Base-by-base conservation (phyloP, 176 grass and related monocot species). In the Lolium rigidum region DNA sequence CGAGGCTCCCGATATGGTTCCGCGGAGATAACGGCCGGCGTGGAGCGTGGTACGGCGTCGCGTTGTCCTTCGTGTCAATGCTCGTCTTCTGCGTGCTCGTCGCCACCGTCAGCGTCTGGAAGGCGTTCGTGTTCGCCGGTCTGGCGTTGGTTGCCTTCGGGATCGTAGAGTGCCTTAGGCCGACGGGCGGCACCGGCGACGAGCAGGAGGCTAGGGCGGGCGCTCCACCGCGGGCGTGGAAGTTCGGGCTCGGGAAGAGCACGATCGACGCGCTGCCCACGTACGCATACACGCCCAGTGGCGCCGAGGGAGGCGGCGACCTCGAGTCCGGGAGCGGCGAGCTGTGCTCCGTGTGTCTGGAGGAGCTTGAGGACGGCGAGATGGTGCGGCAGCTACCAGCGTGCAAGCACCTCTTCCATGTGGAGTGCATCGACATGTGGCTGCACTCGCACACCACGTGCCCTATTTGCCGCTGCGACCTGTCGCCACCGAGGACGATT, bases 361-460 rank as follows among this genome's bases (percentile, higher is more conserved):
- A 83, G 37, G 80, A 72, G 14, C 13, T 83, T 10, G 44, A 50
- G 70, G 83, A n/a, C 38, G 70, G 83, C 13, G 69, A 89, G 69
- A 50, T 25, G 70, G 88, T 89, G 49, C 83, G 88, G 77, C 82
- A 26, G 70, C 70, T 81, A 50, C 88, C 66, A 69, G 15, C 70
- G 10, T 89, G 88, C 88, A 49, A 37, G 60, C 88, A 89, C 82
- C 4, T 89, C 50, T 89, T 85, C 88, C 83, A 89, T 24, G 82
- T 81, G 24, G 70, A 8, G 14, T 89, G 88, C 83, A 69, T 89
- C 50, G 77, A 85, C 50, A 85, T 85, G 88, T 89, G 88, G 83
- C 83, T 89, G 14, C 82, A 89, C 69, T 89, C 70, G 6, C 88
- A 89, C 58, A 28, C 47, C 10, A 89, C 88, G 20, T 89, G 88